A percentile compares a stretch with the other conserved stretches of the same genome.
phyloP scores from a whole-genome alignment of 768 basidiomycete species.

The Lyophyllum semitale region DNA sequence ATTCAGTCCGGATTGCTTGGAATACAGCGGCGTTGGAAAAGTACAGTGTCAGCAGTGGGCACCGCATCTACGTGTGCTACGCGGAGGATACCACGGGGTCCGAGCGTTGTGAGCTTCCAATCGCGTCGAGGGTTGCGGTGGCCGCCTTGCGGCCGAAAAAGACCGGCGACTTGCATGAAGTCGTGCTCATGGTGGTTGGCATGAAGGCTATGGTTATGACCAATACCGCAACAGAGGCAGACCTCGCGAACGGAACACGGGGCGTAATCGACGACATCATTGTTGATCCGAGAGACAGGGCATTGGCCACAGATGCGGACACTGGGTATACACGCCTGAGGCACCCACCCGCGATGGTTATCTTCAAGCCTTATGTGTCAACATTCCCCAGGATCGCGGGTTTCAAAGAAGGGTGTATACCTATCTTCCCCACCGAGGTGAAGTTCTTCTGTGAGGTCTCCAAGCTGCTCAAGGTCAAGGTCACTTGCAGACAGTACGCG shows the following conservation, averaged over 20 bases:
- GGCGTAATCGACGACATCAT: conserved; percentile 33
- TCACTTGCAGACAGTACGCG: conserved; percentile 4
- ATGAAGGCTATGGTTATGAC: conserved; percentile 38
- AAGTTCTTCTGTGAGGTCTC: too few species aligned
- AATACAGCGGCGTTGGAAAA: conserved; percentile 28
- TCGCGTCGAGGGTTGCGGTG: too few species aligned
- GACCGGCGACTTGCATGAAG: conserved; percentile 18
- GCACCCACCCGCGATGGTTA: conserved; percentile 30
- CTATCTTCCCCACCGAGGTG: conserved; percentile 12
- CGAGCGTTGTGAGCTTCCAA: too few species aligned
- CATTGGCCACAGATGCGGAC: background rate
- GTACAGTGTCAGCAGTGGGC: conserved; percentile 16
- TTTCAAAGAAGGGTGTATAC: conserved; percentile 25
- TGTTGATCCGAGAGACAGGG: conserved; percentile 31
- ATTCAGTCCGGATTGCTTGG: conserved; percentile 31
- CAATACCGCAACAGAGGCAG: conserved; percentile 36
- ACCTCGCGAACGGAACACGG: conserved; percentile 41
- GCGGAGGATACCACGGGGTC: too few species aligned
- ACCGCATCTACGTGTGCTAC: conserved; percentile 24
- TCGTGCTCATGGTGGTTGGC: conserved; percentile 30
- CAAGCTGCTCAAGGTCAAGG: too few species aligned
- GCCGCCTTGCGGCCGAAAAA: too few species aligned
- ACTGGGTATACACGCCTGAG: conserved; percentile 20
- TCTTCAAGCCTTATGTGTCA: conserved; percentile 29
- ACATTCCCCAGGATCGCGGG: conserved; percentile 21